phyloP scores from a whole-genome alignment of 768 basidiomycete genomes.

The Panus rudis region DNA sequence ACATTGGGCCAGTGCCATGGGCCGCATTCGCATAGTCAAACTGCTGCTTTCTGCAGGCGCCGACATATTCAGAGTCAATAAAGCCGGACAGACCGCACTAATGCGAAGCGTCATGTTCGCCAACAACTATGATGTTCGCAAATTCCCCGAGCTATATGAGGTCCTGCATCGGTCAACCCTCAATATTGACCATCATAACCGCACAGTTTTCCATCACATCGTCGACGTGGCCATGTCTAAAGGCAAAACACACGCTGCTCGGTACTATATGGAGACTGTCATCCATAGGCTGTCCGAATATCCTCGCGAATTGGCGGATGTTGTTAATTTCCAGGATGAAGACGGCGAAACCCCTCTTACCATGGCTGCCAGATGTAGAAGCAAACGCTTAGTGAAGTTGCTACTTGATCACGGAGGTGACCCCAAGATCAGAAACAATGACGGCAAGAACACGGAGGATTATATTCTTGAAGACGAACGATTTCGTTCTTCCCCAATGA shows the following conservation, averaged over 20 bases:
- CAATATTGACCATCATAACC: conserved; percentile 96
- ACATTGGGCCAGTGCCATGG: conserved; percentile 99
- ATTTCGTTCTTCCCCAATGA: conserved; percentile 85
- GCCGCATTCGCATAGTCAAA: conserved; percentile 92
- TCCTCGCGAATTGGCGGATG: conserved; percentile 92
- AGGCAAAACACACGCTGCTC: conserved; percentile 93
- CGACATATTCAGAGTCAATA: conserved; percentile 95
- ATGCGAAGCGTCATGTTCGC: conserved; percentile 99
- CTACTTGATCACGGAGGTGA: conserved; percentile 95
- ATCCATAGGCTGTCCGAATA: conserved; percentile 82
- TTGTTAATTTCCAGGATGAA: conserved; percentile 98
- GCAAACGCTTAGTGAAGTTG: conserved; percentile 91
- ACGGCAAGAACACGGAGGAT: conserved; percentile 96
- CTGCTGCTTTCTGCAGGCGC: conserved; percentile 89
- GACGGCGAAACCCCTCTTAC: conserved; percentile 98
- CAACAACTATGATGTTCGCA: conserved; percentile 98
- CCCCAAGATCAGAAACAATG: conserved; percentile 88
- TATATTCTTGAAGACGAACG: conserved; percentile 98
- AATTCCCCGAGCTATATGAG: conserved; percentile 97
- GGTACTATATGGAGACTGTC: conserved; percentile 98
- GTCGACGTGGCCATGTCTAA: conserved; percentile 97
- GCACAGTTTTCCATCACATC: conserved; percentile 97
- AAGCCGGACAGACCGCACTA: conserved; percentile 90
- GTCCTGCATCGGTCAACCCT: conserved; percentile 95
- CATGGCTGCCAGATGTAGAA: conserved; percentile 91